Evolutionary conservation across 2,329 filamentous ascomycete species (phyloP).

Genomic region (Alternaria arborescens): DNA sequence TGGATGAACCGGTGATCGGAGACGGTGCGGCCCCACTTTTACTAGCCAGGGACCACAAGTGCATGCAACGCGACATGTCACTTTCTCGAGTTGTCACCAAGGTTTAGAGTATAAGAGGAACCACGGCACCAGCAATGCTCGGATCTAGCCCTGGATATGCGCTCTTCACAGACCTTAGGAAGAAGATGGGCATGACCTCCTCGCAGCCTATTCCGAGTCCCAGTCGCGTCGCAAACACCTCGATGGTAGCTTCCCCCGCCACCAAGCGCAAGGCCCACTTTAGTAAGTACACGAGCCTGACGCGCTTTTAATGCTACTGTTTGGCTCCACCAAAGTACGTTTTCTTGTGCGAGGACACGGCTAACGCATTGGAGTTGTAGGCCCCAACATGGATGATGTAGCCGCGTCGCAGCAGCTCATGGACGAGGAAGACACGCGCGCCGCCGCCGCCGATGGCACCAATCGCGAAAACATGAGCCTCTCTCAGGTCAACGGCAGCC

Average conservation of each 20-base stretch:
- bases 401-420: constrained; percentile 34
- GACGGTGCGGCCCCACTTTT: not conserved
- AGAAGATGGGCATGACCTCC: constrained; percentile 26
- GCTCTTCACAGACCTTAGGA: constrained; percentile 2
- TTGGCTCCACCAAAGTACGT: not conserved
- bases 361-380: constrained; percentile 25
- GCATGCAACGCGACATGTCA: constrained; percentile 2
- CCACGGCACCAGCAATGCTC: not conserved
- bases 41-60: not conserved
- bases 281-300: constrained; percentile 23
- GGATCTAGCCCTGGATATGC: constrained; percentile 7
- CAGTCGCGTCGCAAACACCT: not conserved
- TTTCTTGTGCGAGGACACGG: not conserved
- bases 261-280: constrained; percentile 19
- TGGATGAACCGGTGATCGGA: not conserved
- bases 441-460: constrained; percentile 3
- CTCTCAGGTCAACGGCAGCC: not conserved
- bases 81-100: not conserved
- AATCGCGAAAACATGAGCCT: not conserved
- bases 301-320: not conserved
- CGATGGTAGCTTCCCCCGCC: constrained; percentile 15
- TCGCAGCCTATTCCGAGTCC: constrained; percentile 23
- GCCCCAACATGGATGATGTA: constrained; percentile 29
- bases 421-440: constrained; percentile 20
- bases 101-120: not conserved